Conservation (phyloP, 805 yeast species). For the Cyberlindnera xishuangbannaensis region DNA sequence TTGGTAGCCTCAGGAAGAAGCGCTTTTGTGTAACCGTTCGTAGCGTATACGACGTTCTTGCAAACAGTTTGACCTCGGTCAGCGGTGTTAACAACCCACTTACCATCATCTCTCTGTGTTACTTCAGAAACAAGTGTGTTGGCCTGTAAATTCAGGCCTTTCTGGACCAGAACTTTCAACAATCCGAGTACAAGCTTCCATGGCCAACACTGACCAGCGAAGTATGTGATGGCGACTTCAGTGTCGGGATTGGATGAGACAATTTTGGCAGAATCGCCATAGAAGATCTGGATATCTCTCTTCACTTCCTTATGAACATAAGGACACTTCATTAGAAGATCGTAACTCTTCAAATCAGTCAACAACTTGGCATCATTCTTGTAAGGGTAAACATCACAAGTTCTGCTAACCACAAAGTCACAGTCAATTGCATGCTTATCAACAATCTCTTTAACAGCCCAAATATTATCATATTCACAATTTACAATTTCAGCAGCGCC, state of each 20-base stretch:
- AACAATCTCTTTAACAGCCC: constrained; percentile 27
- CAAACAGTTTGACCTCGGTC: constrained; percentile 24
- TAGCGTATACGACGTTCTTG: constrained; percentile 26
- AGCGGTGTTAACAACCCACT: constrained; percentile 27
- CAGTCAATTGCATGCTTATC: constrained; percentile 32
- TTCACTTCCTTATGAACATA: constrained; percentile 23
- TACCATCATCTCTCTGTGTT: constrained; percentile 20
- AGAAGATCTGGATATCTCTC: constrained; percentile 25
- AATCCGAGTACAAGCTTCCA: constrained; percentile 32
- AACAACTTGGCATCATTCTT: constrained; percentile 12
- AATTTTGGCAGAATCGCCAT: constrained; percentile 36
- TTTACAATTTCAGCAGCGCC: constrained; percentile 30
- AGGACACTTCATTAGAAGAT: constrained; percentile 22
- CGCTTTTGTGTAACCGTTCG: constrained; percentile 32
- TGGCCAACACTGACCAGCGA: constrained; percentile 40
- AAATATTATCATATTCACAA: constrained; percentile 32
- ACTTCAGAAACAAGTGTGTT: constrained; percentile 33
- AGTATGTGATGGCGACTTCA: constrained; percentile 54
- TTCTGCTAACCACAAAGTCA: constrained; percentile 27
- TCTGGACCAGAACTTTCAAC: constrained; percentile 25
- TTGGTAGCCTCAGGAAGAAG: constrained; percentile 23
- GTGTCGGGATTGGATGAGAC: constrained; percentile 76
- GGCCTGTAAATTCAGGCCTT: constrained; percentile 35
- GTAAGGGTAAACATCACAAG: constrained; percentile 29
- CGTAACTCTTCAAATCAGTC: constrained; percentile 8